Conservation (phyloP, 345 rosid genomes). For the Ceriops tagal region DNA sequence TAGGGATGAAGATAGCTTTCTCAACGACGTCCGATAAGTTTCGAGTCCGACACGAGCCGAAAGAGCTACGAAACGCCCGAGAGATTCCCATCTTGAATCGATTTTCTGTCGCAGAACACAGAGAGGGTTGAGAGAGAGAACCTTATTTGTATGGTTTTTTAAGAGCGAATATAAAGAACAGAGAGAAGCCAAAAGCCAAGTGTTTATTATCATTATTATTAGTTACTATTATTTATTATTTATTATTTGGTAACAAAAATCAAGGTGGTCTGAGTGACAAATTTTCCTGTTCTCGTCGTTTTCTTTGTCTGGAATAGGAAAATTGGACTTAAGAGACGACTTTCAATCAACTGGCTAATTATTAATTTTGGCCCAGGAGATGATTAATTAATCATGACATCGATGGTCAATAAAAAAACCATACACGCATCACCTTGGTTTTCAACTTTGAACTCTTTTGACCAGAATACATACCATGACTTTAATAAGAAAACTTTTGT, state of each 20-base stretch:
- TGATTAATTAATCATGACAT: conserved; percentile 16
- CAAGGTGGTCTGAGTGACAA: not conserved
- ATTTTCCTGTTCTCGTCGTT: conserved; percentile 25
- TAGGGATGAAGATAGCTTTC: conserved; percentile 32
- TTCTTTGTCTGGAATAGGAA: conserved; percentile 20
- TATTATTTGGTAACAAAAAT: not conserved
- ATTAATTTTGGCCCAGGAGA: not conserved
- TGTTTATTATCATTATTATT: not conserved
- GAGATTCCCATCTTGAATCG: conserved; percentile 56
- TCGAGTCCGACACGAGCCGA: conserved; percentile 55
- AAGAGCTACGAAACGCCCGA: conserved; percentile 59
- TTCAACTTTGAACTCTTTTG: too few species aligned
- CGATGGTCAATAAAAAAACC: too few species aligned
- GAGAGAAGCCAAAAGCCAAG: not conserved
- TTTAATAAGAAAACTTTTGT: too few species aligned
- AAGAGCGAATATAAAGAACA: conserved; percentile 7
- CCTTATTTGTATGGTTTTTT: not conserved
- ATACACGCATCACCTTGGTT: too few species aligned
- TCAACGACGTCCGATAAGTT: conserved; percentile 57
- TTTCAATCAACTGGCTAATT: not conserved
- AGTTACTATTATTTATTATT: too few species aligned
- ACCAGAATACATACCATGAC: too few species aligned
- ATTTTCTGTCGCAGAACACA: conserved; percentile 46
- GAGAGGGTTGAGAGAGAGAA: not conserved
- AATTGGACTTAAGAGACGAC: conserved; percentile 10